Conservation (phyloP, 2,329 filamentous ascomycete genomes). For the Chaetomium strumarium region DNA sequence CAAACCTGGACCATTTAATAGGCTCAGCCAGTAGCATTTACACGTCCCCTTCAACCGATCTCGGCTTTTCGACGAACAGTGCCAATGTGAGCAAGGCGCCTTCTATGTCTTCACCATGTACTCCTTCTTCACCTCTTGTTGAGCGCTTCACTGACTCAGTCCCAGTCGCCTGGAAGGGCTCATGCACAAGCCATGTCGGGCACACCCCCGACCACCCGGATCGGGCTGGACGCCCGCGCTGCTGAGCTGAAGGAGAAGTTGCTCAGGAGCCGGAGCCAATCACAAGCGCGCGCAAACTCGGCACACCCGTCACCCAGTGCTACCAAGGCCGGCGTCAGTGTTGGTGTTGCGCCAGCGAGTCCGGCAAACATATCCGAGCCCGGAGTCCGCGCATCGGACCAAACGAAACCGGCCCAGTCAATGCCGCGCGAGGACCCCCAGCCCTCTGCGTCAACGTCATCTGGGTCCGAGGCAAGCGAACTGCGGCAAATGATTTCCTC, state of each 20-base stretch:
- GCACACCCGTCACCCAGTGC: not conserved
- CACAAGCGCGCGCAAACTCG: constrained; percentile 3
- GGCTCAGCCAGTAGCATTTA: too few relatives aligned
- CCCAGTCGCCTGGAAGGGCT: not conserved
- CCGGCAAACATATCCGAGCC: too few relatives aligned
- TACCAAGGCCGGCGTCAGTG: not conserved
- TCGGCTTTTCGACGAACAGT: too few relatives aligned
- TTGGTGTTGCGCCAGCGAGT: not conserved
- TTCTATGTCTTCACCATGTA: not conserved
- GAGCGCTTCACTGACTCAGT: not conserved
- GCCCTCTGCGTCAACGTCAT: constrained; percentile 4
- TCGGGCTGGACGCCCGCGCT: constrained; percentile 20
- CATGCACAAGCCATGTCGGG: constrained; percentile 1
- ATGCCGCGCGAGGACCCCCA: constrained; percentile 6
- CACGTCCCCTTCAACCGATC: too few relatives aligned
- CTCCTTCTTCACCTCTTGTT: not conserved
- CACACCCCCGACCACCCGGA: not conserved
- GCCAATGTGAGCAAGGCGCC: not conserved
- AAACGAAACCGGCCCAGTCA: not conserved
- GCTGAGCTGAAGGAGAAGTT: constrained; percentile 25
- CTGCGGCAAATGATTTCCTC: constrained; percentile 22
- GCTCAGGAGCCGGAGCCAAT: constrained; percentile 13
- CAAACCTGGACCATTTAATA: too few relatives aligned
- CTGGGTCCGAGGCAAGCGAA: constrained; percentile 17
- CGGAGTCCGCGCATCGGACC: not conserved